Percentiles rank a stretch among this genome's conserved stretches.
phyloP scores from a whole-genome alignment of 2,329 filamentous ascomycete genomes.

The Laburnicola sp. region DNA sequence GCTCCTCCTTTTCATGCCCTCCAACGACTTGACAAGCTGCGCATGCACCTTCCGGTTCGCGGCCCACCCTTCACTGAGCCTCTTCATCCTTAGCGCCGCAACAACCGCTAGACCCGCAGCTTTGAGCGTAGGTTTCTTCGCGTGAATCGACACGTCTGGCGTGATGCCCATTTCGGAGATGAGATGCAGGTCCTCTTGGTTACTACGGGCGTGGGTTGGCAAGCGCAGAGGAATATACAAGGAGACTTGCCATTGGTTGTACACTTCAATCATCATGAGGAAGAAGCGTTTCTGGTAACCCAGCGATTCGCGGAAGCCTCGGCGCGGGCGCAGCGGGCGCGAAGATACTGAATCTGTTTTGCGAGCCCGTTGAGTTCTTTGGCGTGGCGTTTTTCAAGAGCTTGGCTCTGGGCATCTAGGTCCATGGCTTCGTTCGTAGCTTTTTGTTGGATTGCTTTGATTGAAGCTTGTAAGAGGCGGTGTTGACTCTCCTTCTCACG shows the following conservation, averaged over 20 bases:
- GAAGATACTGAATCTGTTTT: conserved; percentile 89
- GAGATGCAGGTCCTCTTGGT: conserved; percentile 85
- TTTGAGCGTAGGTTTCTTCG: conserved; percentile 52
- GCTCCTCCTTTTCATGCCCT: conserved; percentile 46
- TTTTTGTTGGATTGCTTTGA: conserved; percentile 34
- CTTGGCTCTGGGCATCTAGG: conserved; percentile 55
- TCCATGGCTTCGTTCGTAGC: conserved; percentile 35
- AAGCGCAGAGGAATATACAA: conserved; percentile 1
- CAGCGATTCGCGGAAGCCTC: conserved; percentile 75
- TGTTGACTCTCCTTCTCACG: conserved; percentile 35
- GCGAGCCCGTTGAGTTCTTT: conserved; percentile 79
- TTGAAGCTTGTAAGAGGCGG: conserved; percentile 32
- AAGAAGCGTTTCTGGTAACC: conserved; percentile 88
- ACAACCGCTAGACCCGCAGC: conserved; percentile 55
- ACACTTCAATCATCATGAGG: conserved; percentile 76
- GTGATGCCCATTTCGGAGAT: conserved; percentile 79
- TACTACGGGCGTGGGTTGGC: conserved; percentile 60
- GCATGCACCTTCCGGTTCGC: conserved; percentile 55
- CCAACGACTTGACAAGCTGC: conserved; percentile 50
- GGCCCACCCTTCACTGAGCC: conserved; percentile 54
- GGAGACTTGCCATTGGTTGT: conserved; percentile 80
- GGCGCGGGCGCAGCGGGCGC: conserved; percentile 78
- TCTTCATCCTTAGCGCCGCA: conserved; percentile 57
- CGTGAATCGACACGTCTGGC: conserved; percentile 51
- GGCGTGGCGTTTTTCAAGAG: conserved; percentile 69